Evolutionary conservation across 306 rosid genomes (phyloP), one percentile per base, ranked within the genome.

Genomic region (Glycyrrhiza uralensis): DNA sequence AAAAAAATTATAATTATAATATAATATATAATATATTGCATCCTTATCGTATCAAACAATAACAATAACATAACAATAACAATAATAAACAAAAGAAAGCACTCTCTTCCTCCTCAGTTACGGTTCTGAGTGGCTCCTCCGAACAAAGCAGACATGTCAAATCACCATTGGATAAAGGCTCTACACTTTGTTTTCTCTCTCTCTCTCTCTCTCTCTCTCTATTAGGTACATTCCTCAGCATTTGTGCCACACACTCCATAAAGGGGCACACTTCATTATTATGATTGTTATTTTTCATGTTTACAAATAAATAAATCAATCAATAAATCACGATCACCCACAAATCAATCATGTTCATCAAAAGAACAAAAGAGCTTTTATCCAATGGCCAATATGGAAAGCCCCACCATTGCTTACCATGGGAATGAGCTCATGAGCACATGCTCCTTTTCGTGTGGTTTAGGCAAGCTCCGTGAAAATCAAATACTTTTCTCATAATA

Each of bases 111-210:
- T 13, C 52, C 4, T 7, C 12, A 64, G 56, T 45, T 44, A 9
- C 29, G 29, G 28, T 66, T 46, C 60, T 47, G 46, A 36, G 52
- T 51, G 26, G 22, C 17, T n/a, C 73, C 20, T 24, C 41, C 6
- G 10, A 70, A 55, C 24, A 55, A 55, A 55, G 11, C 10, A 49
- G 79, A 39, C 36, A 80, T 67, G 80, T 80, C 79, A 68, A 58
- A 73, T 73, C 83, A 58, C 42, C 23, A 33, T 57, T 57, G 66
- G 79, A 79, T 73, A 73, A 79, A 69, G 79, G 0, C 33, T 19
- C 32, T 23, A 5, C 56, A n/a, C 67, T 66, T 66, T 66, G 4
- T 39, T 72, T 65, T 55, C 42, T 18, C 29, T 19, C 49, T 11
- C 55, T 11, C 36, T 29, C 56, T 24, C 54, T 23, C 3, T 28